phyloP scores from a whole-genome alignment of 2,329 filamentous ascomycete genomes.

The Colletotrichum somersetense region DNA sequence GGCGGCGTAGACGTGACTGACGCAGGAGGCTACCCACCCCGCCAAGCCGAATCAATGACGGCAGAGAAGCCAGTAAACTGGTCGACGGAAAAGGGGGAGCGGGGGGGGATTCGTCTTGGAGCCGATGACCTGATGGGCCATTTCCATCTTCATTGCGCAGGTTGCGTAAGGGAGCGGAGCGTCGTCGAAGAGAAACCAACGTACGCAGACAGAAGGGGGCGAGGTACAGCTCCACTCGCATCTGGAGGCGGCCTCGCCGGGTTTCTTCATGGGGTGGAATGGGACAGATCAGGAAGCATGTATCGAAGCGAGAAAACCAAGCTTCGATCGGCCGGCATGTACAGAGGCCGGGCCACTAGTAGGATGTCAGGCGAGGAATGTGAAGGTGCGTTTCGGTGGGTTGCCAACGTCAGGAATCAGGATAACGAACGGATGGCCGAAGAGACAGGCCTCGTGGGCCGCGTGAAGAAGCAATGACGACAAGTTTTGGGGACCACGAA shows the following conservation, averaged over 20 bases:
- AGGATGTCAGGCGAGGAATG: rapidly evolving
- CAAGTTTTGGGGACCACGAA: not conserved
- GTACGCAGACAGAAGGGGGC: no score
- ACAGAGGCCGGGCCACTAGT: not conserved
- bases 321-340: not conserved
- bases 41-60: no score
- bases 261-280: not conserved
- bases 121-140: not conserved
- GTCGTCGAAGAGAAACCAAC: not conserved
- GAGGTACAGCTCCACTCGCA: not conserved
- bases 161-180: not conserved
- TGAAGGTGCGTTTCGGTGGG: not conserved
- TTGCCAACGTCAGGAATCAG: not conserved
- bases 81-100: not conserved
- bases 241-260: not conserved
- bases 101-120: no score
- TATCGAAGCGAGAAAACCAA: not conserved
- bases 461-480: no score
- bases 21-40: not conserved
- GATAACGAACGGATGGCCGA: not conserved
- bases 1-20: not conserved
- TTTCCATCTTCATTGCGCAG: not conserved
- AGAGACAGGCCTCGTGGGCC: not conserved
- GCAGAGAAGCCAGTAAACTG: not conserved
- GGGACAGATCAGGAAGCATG: not conserved